A percentile compares a stretch with the other conserved stretches of the same genome.
These are phyloP conservation scores for Apiospora koreana DNA, from an alignment of 2,329 filamentous ascomycete genomes.

Conservation along the genomic window DNA sequence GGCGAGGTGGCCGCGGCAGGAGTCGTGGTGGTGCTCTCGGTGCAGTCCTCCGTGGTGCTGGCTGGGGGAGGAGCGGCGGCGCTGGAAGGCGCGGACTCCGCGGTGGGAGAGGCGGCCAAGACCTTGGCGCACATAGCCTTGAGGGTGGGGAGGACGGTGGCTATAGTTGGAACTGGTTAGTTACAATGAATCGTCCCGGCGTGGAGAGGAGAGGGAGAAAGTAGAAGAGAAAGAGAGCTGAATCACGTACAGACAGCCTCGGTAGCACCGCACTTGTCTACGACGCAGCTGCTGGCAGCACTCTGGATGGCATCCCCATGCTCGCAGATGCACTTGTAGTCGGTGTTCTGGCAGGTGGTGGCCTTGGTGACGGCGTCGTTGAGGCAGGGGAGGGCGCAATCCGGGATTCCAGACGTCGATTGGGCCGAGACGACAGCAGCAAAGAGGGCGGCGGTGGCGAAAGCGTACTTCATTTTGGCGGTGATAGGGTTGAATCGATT, in stretches of 20 bases:
- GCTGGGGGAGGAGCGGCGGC: not conserved
- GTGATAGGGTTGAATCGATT: not conserved
- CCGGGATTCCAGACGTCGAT: conserved; percentile 24
- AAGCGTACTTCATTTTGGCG: conserved; percentile 28
- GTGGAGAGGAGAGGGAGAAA: too few relatives aligned
- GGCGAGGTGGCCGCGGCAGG: not conserved
- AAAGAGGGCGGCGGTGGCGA: conserved; percentile 22
- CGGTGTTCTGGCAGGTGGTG: conserved; percentile 21
- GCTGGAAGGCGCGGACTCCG: not conserved
- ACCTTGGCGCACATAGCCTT: conserved; percentile 21
- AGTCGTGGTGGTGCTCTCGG: not conserved
- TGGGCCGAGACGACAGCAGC: conserved; percentile 25
- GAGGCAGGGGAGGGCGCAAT: conserved; percentile 26
- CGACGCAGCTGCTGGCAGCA: conserved; percentile 23
- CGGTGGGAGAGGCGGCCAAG: not conserved
- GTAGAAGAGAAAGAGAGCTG: not conserved
- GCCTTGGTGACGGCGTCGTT: conserved; percentile 16
- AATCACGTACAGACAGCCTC: conserved; percentile 18
- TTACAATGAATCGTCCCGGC: not conserved
- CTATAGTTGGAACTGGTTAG: not conserved
- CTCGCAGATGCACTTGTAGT: conserved; percentile 29
- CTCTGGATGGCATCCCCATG: conserved; percentile 20
- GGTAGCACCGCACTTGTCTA: conserved; percentile 21
- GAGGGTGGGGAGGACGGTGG: conserved; percentile 25
- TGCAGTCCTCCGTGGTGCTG: not conserved